Evolutionary conservation across 225 moss, liverwort and hornwort species (phyloP).

Genomic region (Climacium dendroides): DNA sequence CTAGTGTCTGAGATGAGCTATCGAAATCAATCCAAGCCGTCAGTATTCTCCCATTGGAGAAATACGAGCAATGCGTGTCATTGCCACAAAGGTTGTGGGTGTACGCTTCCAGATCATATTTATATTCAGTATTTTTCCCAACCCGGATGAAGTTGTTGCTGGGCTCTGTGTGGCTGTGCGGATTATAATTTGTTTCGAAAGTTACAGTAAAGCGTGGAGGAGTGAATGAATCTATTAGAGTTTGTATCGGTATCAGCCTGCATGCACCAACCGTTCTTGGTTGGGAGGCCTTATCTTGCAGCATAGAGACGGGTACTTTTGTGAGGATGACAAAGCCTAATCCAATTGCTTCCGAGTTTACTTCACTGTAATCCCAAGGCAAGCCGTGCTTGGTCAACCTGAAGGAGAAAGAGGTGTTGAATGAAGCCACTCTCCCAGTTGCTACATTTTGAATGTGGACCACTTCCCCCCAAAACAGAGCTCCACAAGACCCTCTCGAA

Average conservation of each 20-base stretch:
- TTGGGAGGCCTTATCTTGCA: not conserved
- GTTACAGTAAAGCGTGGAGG: not conserved
- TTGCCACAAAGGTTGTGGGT: not conserved
- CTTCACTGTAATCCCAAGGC: not conserved
- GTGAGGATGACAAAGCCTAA: not conserved
- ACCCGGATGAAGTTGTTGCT: not conserved
- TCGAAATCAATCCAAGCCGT: not conserved
- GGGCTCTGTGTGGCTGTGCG: not conserved
- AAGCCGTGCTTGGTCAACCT: not conserved
- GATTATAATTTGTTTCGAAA: not conserved
- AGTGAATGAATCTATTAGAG: not conserved
- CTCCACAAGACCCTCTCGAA: not conserved
- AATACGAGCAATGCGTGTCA: not conserved
- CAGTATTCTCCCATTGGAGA: not conserved
- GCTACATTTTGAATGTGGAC: not conserved
- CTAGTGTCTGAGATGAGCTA: not conserved
- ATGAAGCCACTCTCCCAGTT: not conserved
- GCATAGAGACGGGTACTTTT: not conserved
- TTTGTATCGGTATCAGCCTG: not conserved
- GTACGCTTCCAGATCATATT: not conserved
- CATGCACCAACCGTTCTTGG: not conserved
- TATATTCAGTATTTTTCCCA: not conserved
- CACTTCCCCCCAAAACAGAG: not conserved
- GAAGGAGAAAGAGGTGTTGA: slow-evolving; percentile 7
- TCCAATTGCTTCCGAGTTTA: not conserved